Evolutionary conservation across 1,284 basidiomycete genomes (phyloP).

Genomic region (Boletus mariae): DNA sequence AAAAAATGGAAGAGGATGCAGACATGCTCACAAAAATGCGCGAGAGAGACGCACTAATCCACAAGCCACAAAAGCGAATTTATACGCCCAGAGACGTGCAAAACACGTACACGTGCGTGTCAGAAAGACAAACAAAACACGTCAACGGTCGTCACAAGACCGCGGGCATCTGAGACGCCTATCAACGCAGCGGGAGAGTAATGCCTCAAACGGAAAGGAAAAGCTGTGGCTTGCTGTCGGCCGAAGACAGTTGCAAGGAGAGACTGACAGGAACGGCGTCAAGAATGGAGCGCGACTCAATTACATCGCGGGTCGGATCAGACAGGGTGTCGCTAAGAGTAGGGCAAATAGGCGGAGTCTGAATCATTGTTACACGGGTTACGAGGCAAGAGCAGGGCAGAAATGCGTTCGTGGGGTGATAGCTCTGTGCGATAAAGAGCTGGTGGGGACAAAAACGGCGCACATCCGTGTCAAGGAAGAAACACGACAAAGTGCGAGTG

Average conservation of each 20-base stretch:
- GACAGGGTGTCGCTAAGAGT: not conserved
- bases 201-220: not conserved
- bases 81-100: conserved; percentile 22
- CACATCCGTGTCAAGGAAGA: not conserved
- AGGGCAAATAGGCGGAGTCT: conserved; percentile 14
- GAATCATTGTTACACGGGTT: conserved; percentile 5
- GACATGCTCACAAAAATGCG: conserved; percentile 20
- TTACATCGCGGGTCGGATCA: conserved; percentile 5
- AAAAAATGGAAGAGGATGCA: conserved; percentile 11
- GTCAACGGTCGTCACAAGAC: conserved; percentile 1
- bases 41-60: not conserved
- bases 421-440: not conserved
- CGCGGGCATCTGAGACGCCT: not conserved
- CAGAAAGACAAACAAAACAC: conserved; percentile 1
- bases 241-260: not conserved
- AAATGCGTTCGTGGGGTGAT: not conserved
- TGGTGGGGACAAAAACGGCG: too few relatives aligned
- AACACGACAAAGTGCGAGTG: not conserved
- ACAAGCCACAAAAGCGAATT: conserved; percentile 15
- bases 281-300: not conserved
- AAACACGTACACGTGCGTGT: conserved; percentile 20
- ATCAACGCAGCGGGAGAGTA: not conserved
- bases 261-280: not conserved
- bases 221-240: not conserved
- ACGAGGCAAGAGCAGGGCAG: not conserved